Conservation (phyloP, 2,329 filamentous ascomycete species). For the Hymenoscyphus linearis region DNA sequence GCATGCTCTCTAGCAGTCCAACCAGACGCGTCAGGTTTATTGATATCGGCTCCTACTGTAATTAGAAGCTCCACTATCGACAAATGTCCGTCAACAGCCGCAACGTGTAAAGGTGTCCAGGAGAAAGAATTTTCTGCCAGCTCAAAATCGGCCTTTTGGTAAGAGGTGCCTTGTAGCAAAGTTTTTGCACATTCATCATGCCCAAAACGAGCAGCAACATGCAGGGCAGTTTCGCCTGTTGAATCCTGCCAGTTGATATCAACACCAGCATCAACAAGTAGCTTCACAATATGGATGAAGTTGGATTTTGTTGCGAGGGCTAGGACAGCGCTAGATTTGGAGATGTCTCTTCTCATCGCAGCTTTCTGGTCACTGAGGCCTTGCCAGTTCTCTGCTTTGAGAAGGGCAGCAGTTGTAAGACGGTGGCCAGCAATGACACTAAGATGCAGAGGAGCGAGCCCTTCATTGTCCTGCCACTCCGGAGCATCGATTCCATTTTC, state of each 20-base stretch:
- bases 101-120: constrained; percentile 94
- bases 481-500: constrained; percentile 79
- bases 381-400: constrained; percentile 75
- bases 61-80: constrained; percentile 72
- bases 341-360: constrained; percentile 61
- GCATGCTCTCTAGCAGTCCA: constrained; percentile 96
- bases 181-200: constrained; percentile 75
- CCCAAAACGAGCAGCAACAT: constrained; percentile 85
- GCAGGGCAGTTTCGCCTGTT: constrained; percentile 84
- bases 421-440: constrained; percentile 89
- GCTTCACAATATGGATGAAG: constrained; percentile 74
- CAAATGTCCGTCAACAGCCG: constrained; percentile 81
- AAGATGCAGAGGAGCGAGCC: constrained; percentile 84
- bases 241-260: constrained; percentile 92
- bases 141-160: constrained; percentile 71
- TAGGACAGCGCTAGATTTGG: constrained; percentile 82
- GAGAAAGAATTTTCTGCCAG: constrained; percentile 77
- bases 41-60: constrained; percentile 69
- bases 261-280: constrained; percentile 84
- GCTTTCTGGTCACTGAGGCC: constrained; percentile 55
- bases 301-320: constrained; percentile 85
- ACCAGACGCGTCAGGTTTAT: constrained; percentile 74
- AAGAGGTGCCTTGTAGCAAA: constrained; percentile 62
- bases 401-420: constrained; percentile 73
- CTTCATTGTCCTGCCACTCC: constrained; percentile 88